phyloP scores from a whole-genome alignment of 805 yeast genomes.

The Saccharomyces jurei region DNA sequence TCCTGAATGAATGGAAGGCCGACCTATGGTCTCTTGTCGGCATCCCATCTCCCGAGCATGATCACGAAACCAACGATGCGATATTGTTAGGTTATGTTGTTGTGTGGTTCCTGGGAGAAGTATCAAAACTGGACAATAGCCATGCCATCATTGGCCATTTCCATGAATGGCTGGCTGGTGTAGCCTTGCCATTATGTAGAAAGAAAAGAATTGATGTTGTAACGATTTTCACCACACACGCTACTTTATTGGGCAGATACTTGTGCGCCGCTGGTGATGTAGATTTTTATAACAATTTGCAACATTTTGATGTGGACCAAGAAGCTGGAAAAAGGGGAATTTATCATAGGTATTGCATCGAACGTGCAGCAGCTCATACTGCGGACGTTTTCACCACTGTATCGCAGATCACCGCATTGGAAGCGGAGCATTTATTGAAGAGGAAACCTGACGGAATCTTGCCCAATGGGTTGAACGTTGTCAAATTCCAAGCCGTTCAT shows the following conservation, averaged over 20 bases:
- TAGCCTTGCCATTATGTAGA: constrained; percentile 85
- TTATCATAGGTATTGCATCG: constrained; percentile 93
- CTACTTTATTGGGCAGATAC: constrained; percentile 89
- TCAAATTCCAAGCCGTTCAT: constrained; percentile 93
- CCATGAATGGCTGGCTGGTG: constrained; percentile 98
- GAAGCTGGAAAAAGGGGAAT: constrained; percentile 98
- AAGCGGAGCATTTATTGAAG: constrained; percentile 83
- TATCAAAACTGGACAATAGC: constrained; percentile 71
- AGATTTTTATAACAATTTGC: constrained; percentile 88
- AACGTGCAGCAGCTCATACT: constrained; percentile 90
- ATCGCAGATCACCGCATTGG: constrained; percentile 92
- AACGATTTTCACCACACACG: constrained; percentile 95
- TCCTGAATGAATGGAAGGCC: constrained; percentile 85
- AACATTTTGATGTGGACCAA: constrained; percentile 86
- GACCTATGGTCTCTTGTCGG: constrained; percentile 89
- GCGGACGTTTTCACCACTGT: constrained; percentile 97
- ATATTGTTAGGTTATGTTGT: constrained; percentile 85
- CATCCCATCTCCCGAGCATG: constrained; percentile 87
- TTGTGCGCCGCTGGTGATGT: constrained; percentile 95
- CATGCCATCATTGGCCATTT: constrained; percentile 90
- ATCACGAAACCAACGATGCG: constrained; percentile 84
- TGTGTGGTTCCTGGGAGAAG: constrained; percentile 95
- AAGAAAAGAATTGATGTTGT: constrained; percentile 88
- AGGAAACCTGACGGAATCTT: constrained; percentile 96
- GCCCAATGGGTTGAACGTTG: constrained; percentile 93